phyloP scores from a whole-genome alignment of 768 basidiomycete genomes.

The Mycena haematopus region DNA sequence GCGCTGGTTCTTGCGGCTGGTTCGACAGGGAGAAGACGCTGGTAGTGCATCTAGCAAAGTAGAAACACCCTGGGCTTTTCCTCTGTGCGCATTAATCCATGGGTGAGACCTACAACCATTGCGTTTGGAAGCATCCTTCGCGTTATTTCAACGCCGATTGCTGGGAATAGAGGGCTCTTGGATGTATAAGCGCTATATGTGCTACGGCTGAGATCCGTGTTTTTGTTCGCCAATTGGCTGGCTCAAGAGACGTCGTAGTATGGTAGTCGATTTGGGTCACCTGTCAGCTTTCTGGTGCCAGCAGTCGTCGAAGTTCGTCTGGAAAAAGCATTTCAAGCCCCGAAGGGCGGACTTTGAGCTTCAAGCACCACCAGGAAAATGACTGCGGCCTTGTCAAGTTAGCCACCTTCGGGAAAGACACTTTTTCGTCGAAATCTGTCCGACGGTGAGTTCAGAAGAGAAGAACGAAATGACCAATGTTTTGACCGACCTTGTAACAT shows the following conservation, averaged over 20 bases:
- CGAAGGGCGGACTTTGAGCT: no score
- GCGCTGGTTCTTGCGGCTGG: no score
- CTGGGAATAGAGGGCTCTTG: no score
- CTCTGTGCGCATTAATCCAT: no score
- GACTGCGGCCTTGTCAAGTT: background rate
- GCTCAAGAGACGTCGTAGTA: background rate
- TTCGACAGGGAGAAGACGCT: no score
- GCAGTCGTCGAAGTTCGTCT: background rate
- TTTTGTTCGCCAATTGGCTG: background rate
- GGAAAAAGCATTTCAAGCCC: background rate
- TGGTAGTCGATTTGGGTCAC: background rate
- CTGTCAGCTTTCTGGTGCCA: background rate
- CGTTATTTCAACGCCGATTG: no score
- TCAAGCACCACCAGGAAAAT: background rate
- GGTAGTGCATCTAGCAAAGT: no score
- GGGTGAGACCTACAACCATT: no score
- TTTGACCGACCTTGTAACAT: background rate
- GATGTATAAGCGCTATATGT: no score
- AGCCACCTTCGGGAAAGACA: background rate
- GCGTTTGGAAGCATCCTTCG: no score
- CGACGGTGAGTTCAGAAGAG: background rate
- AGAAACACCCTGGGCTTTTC: no score
- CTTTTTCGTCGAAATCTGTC: conserved; percentile 5
- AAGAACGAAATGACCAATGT: background rate
- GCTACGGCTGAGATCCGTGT: no score